A percentile compares a stretch with the other conserved stretches of the same genome.
Conservation (phyloP, 306 rosid genomes). For the Erythrophleum fordii region DNA sequence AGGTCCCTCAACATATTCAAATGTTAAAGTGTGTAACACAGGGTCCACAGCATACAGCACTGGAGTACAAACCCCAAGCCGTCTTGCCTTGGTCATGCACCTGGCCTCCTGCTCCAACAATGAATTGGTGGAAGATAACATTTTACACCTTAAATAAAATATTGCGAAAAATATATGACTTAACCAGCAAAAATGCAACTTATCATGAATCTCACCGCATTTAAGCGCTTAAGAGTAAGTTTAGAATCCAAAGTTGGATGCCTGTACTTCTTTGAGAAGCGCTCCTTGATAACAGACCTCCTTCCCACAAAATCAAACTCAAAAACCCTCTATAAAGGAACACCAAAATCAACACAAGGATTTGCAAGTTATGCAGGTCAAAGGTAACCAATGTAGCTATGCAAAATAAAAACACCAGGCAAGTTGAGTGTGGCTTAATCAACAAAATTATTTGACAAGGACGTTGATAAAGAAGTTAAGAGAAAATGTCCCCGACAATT, state of each 20-base stretch:
- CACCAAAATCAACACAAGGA: constrained; percentile 29
- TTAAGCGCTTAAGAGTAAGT: constrained; percentile 80
- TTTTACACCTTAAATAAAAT: constrained; percentile 6
- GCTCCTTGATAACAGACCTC: constrained; percentile 79
- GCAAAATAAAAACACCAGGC: neutral
- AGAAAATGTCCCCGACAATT: neutral
- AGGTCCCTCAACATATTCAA: constrained; percentile 78
- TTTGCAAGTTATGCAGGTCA: constrained; percentile 2
- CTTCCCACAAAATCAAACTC: constrained; percentile 83
- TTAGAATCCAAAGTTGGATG: constrained; percentile 92
- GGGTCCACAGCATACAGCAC: constrained; percentile 71
- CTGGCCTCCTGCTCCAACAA: constrained; percentile 78
- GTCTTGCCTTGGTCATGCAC: constrained; percentile 90
- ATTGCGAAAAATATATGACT: neutral
- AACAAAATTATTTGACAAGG: neutral
- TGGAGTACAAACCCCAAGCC: constrained; percentile 84
- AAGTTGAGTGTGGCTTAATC: neutral
- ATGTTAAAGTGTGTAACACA: constrained; percentile 67
- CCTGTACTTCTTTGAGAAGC: constrained; percentile 91
- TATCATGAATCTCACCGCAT: constrained; percentile 56
- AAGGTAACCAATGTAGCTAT: neutral
- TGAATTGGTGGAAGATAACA: constrained; percentile 16
- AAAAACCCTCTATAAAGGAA: constrained; percentile 68
- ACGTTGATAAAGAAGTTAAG: neutral
- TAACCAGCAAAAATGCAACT: neutral